A percentile compares a stretch with the other conserved stretches of the same genome.
phyloP scores from a whole-genome alignment of 1,284 basidiomycete species.

The Austropuccinia psidii region DNA sequence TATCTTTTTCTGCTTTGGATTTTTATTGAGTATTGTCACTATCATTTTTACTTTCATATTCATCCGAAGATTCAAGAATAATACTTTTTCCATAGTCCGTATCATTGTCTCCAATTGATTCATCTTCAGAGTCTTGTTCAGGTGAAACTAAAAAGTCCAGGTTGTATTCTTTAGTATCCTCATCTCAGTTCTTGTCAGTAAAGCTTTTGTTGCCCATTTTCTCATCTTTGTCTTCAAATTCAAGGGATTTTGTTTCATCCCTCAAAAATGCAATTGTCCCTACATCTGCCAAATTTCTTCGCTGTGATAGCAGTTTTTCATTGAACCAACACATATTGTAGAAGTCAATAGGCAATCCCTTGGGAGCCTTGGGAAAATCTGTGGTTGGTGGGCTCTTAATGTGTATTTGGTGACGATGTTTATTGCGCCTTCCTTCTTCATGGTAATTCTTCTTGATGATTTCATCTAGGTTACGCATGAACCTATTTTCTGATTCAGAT shows the following conservation, averaged over 20 bases:
- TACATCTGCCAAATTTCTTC: not conserved
- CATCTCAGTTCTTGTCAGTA: not conserved
- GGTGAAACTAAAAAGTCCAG: not conserved
- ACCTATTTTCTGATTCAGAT: not conserved
- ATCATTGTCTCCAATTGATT: no score
- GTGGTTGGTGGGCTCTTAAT: not conserved
- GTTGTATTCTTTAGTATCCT: not conserved
- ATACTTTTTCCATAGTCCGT: no score
- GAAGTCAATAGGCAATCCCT: conserved; percentile 9
- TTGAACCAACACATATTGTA: conserved; percentile 5
- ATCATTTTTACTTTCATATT: no score
- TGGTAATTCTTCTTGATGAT: not conserved
- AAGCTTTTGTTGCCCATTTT: not conserved
- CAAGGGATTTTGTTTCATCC: not conserved
- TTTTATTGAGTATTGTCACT: no score
- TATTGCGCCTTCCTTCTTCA: not conserved
- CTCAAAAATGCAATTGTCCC: not conserved
- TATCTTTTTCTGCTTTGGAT: no score
- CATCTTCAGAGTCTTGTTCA: no score
- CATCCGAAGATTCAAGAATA: no score
- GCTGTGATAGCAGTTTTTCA: not conserved
- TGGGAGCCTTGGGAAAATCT: conserved; percentile 1
- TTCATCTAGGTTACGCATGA: not conserved
- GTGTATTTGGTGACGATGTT: not conserved
- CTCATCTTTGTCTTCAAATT: not conserved